Base-by-base conservation (phyloP, 768 basidiomycete genomes). In the Mycena amicta region DNA sequence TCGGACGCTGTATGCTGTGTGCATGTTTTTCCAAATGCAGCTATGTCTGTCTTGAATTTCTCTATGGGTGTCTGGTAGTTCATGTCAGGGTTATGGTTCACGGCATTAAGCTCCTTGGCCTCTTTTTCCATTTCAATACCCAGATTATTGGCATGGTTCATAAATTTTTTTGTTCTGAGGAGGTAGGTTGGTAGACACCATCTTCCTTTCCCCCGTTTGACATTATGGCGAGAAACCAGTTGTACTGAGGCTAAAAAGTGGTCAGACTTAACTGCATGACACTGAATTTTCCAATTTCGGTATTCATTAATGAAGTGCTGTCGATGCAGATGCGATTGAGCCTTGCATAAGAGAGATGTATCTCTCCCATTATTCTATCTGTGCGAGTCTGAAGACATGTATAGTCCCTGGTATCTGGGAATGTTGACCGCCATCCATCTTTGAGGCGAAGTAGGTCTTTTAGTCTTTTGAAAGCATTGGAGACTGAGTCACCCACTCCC, bases 341-440 rank as follows among this genome's bases (percentile, higher is more conserved):
- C 13, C 53, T 23, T 2, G 53, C 16, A n/a, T n/a, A n/a, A n/a
- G n/a, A n/a, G n/a, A n/a, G n/a, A n/a, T n/a, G n/a, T n/a, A n/a
- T n/a, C n/a, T n/a, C n/a, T n/a, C n/a, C n/a, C n/a, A n/a, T n/a
- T n/a, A n/a, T n/a, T n/a, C n/a, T n/a, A n/a, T n/a, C n/a, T n/a
- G n/a, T n/a, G n/a, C n/a, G n/a, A n/a, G n/a, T n/a, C n/a, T n/a
- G n/a, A n/a, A n/a, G n/a, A n/a, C n/a, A n/a, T n/a, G n/a, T n/a
- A n/a, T n/a, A n/a, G n/a, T n/a, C n/a, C n/a, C n/a, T n/a, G n/a
- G 53, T 54, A 5, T 52, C 51, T 16, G 51, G 51, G 31, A 52
- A 52, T 39, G 51, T 52, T 23, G 51, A 18, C 1, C 51, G 31
- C 51, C 51, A 52, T n/a, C 37, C 37, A n/a, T 39, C 37, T 39